phyloP scores from a whole-genome alignment of 1,284 basidiomycete species.

The Fomitiporia mediterranea region DNA sequence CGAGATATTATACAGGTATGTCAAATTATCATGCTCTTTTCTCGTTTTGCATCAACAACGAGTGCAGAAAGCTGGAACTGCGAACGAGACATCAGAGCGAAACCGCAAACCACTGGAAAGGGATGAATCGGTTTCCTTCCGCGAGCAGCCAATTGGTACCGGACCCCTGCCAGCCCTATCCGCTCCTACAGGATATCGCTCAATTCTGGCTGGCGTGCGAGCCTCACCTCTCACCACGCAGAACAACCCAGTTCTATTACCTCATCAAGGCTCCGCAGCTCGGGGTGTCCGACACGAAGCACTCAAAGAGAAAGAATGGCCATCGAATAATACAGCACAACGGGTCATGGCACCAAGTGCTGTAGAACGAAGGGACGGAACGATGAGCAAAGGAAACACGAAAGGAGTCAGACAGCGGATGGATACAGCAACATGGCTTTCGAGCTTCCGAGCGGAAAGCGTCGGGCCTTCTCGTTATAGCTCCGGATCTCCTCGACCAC shows the following conservation, averaged over 20 bases:
- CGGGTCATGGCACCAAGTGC: slow-evolving; percentile 19
- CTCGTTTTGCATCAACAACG: background rate
- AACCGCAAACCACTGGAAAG: slow-evolving; percentile 10
- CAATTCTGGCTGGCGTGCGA: slow-evolving; percentile 65
- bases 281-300: slow-evolving; percentile 25
- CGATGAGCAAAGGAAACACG: slow-evolving; percentile 52
- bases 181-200: slow-evolving; percentile 61
- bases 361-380: slow-evolving; percentile 36
- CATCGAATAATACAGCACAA: slow-evolving; percentile 18
- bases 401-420: slow-evolving; percentile 49
- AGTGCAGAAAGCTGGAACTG: slow-evolving; percentile 25
- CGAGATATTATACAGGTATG: slow-evolving; percentile 62
- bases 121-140: slow-evolving; percentile 40
- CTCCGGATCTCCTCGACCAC: slow-evolving; percentile 31
- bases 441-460: slow-evolving; percentile 52
- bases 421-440: slow-evolving; percentile 66
- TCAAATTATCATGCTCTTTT: background rate
- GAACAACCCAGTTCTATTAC: slow-evolving; percentile 33
- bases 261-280: slow-evolving; percentile 33
- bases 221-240: slow-evolving; percentile 40
- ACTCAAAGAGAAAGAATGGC: slow-evolving; percentile 13
- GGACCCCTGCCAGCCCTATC: slow-evolving; percentile 42
- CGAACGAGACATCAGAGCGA: background rate
- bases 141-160: slow-evolving; percentile 40
- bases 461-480: slow-evolving; percentile 38